A percentile compares a stretch with the other conserved stretches of the same genome.
Conservation (phyloP, 805 yeast genomes). For the Aciculoconidium aculeatum region DNA sequence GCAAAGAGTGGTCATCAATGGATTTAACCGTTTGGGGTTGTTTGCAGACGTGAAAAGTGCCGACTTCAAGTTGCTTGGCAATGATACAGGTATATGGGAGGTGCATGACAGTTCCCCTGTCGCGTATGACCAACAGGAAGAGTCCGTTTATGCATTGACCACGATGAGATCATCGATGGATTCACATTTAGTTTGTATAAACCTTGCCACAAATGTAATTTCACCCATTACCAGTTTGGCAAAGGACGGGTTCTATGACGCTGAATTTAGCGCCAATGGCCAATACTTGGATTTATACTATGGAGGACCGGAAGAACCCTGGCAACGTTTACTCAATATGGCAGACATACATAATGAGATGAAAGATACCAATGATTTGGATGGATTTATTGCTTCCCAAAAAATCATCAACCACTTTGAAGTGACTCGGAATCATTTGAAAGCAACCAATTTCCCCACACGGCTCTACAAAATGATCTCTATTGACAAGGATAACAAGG, state of each 20-base stretch:
- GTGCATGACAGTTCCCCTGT: conserved; percentile 11
- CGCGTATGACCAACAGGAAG: conserved; percentile 12
- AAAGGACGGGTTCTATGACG: conserved; percentile 11
- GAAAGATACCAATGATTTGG: conserved; percentile 3
- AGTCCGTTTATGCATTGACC: conserved; percentile 12
- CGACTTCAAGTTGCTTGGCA: conserved; percentile 9
- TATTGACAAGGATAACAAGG: conserved; percentile 27
- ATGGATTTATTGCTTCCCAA: conserved; percentile 8
- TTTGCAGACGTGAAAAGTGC: conserved; percentile 12
- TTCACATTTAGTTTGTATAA: conserved; percentile 10
- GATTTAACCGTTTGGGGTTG: conserved; percentile 13
- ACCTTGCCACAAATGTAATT: conserved; percentile 2
- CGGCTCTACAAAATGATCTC: conserved; percentile 30
- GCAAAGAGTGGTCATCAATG: conserved; percentile 18
- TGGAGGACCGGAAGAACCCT: conserved; percentile 19
- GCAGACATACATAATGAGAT: conserved; percentile 10
- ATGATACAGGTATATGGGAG: conserved; percentile 10
- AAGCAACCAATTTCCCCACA: conserved; percentile 45
- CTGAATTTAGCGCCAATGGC: conserved; percentile 16
- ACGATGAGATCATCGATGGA: conserved; percentile 13
- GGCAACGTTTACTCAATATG: conserved; percentile 18
- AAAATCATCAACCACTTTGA: conserved; percentile 16
- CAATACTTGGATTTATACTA: conserved; percentile 17
- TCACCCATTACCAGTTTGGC: conserved; percentile 6
- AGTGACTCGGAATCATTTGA: conserved; percentile 13